Conservation (phyloP, 768 basidiomycete genomes). For the Lactarius indigo region DNA sequence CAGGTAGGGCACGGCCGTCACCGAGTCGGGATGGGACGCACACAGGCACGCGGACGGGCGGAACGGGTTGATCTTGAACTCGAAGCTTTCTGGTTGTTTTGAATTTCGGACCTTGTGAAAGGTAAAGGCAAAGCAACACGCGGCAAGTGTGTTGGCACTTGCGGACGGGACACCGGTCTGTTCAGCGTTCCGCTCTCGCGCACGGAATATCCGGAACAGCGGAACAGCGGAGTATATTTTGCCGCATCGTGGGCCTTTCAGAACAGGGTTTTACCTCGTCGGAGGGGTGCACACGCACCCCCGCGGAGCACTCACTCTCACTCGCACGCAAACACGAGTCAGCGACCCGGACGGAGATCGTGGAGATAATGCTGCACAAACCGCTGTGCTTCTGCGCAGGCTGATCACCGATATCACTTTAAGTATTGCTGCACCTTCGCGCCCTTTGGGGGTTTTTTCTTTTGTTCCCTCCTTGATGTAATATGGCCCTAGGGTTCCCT, state of each 20-base stretch:
- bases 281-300: not conserved
- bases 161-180: not conserved
- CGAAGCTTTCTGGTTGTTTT: not conserved
- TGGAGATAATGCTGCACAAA: constrained; percentile 6
- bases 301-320: not conserved
- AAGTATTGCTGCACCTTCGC: not conserved
- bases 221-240: not conserved
- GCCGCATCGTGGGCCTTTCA: not conserved
- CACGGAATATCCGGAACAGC: not conserved
- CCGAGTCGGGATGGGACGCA: not conserved
- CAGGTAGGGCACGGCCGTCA: not conserved
- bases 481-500: not conserved
- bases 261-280: not conserved
- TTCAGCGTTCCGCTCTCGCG: not conserved
- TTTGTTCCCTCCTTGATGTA: not conserved
- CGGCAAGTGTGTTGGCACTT: not conserved
- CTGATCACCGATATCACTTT: not conserved
- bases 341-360: not conserved
- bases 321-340: not conserved
- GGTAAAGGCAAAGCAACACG: not conserved
- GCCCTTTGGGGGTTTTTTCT: not conserved
- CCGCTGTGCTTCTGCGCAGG: not conserved
- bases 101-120: not conserved
- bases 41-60: not conserved
- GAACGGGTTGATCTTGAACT: not conserved